Base-by-base conservation (phyloP, 2,329 filamentous ascomycete genomes). In the Lecanicillium sp. region DNA sequence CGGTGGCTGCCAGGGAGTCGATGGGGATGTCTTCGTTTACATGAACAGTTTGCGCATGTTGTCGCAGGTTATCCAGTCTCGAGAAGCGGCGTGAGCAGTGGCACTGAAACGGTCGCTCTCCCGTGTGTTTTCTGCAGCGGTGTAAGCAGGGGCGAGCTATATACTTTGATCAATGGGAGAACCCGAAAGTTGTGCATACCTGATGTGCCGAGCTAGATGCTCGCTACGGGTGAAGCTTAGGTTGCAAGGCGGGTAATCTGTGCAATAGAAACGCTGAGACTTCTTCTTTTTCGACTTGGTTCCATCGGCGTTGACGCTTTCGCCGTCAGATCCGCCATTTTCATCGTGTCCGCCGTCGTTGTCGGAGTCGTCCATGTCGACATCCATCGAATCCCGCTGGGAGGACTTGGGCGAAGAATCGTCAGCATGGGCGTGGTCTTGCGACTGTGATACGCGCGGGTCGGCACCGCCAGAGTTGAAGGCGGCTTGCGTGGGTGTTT, bases 11-110 rank as follows among this genome's bases (percentile, higher is more conserved):
- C 15, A 97, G 74, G 2, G 92, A 97, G 58, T 96, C 88, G 29
- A 81, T 80, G 4, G 92, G 92, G 25, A 98, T 98, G 41, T 96
- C 88, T 59, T 97, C 92, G 58, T 97, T 96, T 42, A 94, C 85
- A 58, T 98, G 92, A 1, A 98, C 92, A 0, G 92, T 97, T 60
- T 96, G 89, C 32, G 92, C 92, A 69, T 98, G 92, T 58, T 98
- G 92, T 43, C 92, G 80, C 37, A 98, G 68, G 56, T 98, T 98
- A 60, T 98, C 90, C 33, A 97, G 74, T 35, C 90, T 79, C 9
- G 92, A 97, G 59, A 98, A 98, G 40, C 88, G 79, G 36, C 92
- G 79, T 3, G 84, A 87, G 61, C 92, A 98, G 60, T 97, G 92
- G 50, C 92, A 98, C 61, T 94, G 85, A 53, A 97, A 98, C 0